Percentiles rank a stretch among this genome's conserved stretches.
These are phyloP conservation scores for Clausena lansium DNA, from an alignment of 345 rosid species.

Conservation along the genomic window DNA sequence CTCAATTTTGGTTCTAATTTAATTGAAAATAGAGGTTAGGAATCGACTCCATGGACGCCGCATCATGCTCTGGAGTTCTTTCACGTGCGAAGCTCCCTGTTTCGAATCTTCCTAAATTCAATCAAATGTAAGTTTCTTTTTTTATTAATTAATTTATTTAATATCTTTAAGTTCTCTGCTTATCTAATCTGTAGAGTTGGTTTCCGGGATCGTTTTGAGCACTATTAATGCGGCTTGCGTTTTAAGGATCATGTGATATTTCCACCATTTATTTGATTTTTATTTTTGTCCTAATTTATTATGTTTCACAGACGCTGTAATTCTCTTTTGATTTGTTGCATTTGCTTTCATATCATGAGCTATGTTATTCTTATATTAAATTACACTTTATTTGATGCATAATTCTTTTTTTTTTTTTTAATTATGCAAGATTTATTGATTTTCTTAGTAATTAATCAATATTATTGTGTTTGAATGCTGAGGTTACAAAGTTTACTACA, in stretches of 20 bases:
- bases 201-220: neutral
- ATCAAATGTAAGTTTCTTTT: neutral
- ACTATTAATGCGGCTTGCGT: neutral
- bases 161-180: neutral
- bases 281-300: no score
- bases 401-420: no score
- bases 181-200: neutral
- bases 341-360: neutral
- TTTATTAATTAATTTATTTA: neutral
- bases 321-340: neutral
- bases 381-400: neutral
- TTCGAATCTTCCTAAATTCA: neutral
- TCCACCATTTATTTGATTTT: neutral
- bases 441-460: no score
- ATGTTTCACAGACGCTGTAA: no score
- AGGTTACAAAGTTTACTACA: no score
- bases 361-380: neutral
- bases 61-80: conserved; percentile 7
- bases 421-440: neutral
- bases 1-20: neutral
- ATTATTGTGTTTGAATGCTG: no score
- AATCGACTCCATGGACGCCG: conserved; percentile 18
- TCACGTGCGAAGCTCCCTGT: neutral
- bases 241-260: neutral
- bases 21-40: neutral